Conservation (phyloP, 2,329 filamentous ascomycete genomes). For the Esteya vermicola region DNA sequence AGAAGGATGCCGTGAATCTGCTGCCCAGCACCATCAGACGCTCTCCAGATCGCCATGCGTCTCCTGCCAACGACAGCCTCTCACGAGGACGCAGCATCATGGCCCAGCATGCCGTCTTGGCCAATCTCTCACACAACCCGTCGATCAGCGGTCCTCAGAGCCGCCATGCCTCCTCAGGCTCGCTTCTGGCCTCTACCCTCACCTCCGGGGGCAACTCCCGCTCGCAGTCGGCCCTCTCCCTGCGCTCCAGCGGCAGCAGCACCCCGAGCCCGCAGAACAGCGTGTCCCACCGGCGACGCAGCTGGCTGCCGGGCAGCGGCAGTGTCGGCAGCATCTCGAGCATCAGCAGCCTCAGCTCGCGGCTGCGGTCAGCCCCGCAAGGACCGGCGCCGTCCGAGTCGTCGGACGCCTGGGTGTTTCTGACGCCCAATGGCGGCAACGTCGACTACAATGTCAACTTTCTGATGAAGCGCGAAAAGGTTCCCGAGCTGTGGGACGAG, state of each 20-base stretch:
- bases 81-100: slow-evolving; percentile 31
- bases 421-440: slow-evolving; percentile 28
- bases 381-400: slow-evolving; percentile 12
- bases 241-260: slow-evolving; percentile 19
- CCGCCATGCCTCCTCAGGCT: slow-evolving; percentile 12
- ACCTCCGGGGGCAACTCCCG: slow-evolving; percentile 15
- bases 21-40: no score
- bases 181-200: slow-evolving; percentile 15
- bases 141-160: slow-evolving; percentile 3
- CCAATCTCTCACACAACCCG: no score
- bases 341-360: slow-evolving; percentile 8
- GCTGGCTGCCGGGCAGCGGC: slow-evolving; percentile 34
- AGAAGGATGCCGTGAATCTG: no score
- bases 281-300: slow-evolving; percentile 32
- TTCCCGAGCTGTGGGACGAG: slow-evolving; percentile 54
- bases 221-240: slow-evolving; percentile 19
- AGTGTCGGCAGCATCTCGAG: not conserved
- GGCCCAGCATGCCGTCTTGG: no score
- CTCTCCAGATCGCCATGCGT: no score
- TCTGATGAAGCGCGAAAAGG: slow-evolving; percentile 40
- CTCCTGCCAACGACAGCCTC: slow-evolving; percentile 17
- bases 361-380: slow-evolving; percentile 36
- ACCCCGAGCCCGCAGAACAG: slow-evolving; percentile 25
- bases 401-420: slow-evolving; percentile 37
- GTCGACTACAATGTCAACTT: slow-evolving; percentile 42